Percentiles rank a stretch among this genome's conserved stretches.
Conservation (phyloP, 495 filamentous ascomycete species). For the Neurospora tetrasperma region DNA sequence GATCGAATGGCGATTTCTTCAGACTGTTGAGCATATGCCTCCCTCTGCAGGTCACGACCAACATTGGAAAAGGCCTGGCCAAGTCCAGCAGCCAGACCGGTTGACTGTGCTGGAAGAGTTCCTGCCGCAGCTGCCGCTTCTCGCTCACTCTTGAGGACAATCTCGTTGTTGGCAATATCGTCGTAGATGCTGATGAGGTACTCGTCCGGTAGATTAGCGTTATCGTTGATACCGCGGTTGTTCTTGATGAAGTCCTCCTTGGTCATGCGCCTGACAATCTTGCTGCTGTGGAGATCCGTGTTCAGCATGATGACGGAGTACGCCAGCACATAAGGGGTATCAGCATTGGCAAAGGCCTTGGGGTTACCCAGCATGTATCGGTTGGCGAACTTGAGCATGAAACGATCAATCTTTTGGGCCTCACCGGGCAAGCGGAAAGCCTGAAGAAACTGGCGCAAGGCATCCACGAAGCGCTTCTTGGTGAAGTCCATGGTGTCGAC, state of each 20-base stretch:
- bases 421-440: conserved; percentile 92
- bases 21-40: conserved; percentile 87
- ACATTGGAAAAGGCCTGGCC: conserved; percentile 85
- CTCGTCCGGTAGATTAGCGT: conserved; percentile 83
- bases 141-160: conserved; percentile 86
- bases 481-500: conserved; percentile 92
- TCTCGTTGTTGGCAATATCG: conserved; percentile 84
- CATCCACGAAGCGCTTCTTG: conserved; percentile 88
- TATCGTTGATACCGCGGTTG: conserved; percentile 97
- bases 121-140: conserved; percentile 72
- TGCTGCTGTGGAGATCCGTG: conserved; percentile 85
- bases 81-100: conserved; percentile 71
- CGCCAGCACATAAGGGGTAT: conserved; percentile 90
- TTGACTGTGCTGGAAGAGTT: conserved; percentile 44
- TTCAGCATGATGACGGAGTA: conserved; percentile 98
- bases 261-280: conserved; percentile 81
- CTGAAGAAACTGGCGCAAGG: conserved; percentile 83
- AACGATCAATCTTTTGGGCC: conserved; percentile 98
- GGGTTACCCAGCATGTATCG: conserved; percentile 91
- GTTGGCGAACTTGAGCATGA: conserved; percentile 98
- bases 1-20: conserved; percentile 67
- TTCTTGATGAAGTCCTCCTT: conserved; percentile 98
- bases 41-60: conserved; percentile 81
- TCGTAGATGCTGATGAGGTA: conserved; percentile 85
- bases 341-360: conserved; percentile 94